phyloP scores from a whole-genome alignment of 495 filamentous ascomycete species.

The Podospora bellae-mahoneyi region DNA sequence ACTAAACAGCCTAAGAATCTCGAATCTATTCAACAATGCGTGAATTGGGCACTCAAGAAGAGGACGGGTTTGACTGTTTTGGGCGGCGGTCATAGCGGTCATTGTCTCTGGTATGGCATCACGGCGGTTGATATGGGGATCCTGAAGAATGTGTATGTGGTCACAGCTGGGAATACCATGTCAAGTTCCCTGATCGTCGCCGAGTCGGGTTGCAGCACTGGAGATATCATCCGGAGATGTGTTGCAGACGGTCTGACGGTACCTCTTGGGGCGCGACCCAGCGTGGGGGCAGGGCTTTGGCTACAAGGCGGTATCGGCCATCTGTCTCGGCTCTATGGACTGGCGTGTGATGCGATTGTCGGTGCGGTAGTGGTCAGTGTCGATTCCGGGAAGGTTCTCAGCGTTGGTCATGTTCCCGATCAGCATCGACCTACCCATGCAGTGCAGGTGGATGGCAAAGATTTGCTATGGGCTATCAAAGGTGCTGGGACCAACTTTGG shows the following conservation, averaged over 20 bases:
- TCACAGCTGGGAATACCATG: constrained; percentile 29
- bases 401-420: constrained; percentile 51
- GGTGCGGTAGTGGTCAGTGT: constrained; percentile 58
- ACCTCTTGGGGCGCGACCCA: constrained; percentile 58
- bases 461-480: constrained; percentile 60
- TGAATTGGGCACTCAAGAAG: constrained; percentile 57
- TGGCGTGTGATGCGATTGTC: constrained; percentile 59
- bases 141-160: constrained; percentile 53
- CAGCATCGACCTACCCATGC: constrained; percentile 48
- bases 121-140: constrained; percentile 57
- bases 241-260: constrained; percentile 53
- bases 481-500: constrained; percentile 63
- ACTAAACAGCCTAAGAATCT: constrained; percentile 50
- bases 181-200: constrained; percentile 45
- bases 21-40: constrained; percentile 53
- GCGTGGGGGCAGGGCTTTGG: constrained; percentile 60
- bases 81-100: constrained; percentile 59
- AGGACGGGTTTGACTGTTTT: constrained; percentile 49
- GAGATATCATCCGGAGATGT: constrained; percentile 53
- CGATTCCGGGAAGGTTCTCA: constrained; percentile 47
- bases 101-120: constrained; percentile 54
- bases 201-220: constrained; percentile 55
- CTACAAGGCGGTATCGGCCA: constrained; percentile 65
- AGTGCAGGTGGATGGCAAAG: constrained; percentile 47
- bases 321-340: constrained; percentile 54